Evolutionary conservation across 106 monocot species (phyloP).

Genomic region (Acorus gramineus): DNA sequence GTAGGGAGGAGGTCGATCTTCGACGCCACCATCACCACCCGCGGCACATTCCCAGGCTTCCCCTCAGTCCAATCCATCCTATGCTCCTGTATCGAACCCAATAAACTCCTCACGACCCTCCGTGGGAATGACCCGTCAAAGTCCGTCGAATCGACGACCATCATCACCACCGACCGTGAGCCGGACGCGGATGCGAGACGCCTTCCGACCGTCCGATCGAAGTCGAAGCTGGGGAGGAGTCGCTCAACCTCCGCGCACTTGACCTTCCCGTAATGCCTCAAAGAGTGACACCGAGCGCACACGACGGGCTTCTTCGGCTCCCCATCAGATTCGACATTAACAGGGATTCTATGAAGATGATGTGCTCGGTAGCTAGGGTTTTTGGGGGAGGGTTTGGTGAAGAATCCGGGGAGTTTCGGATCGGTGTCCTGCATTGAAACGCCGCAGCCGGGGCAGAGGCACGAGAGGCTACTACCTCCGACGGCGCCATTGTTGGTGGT

Average conservation of each 20-base stretch:
- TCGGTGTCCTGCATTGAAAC: constrained; percentile 74
- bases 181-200: constrained; percentile 64
- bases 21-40: constrained; percentile 67
- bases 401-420: constrained; percentile 71
- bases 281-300: constrained; percentile 92
- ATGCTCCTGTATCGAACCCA: constrained; percentile 39
- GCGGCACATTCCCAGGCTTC: constrained; percentile 62
- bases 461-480: too few species aligned
- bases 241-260: constrained; percentile 59
- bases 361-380: constrained; percentile 38
- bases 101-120: constrained; percentile 37
- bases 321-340: not conserved
- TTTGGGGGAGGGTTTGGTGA: constrained; percentile 46
- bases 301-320: constrained; percentile 26
- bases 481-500: too few species aligned
- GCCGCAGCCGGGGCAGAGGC: constrained; percentile 84
- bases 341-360: constrained; percentile 4
- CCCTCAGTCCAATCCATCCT: constrained; percentile 48
- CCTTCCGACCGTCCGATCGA: constrained; percentile 60
- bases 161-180: constrained; percentile 57
- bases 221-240: constrained; percentile 89
- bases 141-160: constrained; percentile 73
- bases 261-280: constrained; percentile 83
- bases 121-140: constrained; percentile 91
- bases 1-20: constrained; percentile 74